Evolutionary conservation across 1,284 basidiomycete genomes (phyloP).

Genomic region (Tranzscheliella williamsii): DNA sequence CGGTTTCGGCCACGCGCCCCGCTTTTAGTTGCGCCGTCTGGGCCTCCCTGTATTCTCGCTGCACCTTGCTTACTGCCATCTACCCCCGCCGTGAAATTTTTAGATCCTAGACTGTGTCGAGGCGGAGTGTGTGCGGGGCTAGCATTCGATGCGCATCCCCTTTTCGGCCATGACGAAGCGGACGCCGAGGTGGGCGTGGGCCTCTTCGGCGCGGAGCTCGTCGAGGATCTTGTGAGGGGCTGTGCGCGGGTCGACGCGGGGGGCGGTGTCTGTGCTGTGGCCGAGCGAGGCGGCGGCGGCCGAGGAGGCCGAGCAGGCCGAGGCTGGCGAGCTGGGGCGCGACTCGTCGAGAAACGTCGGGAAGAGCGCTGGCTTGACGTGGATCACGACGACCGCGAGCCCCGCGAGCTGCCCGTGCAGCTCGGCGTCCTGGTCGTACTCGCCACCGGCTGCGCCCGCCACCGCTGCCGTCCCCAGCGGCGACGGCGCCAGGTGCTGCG

Average conservation of each 20-base stretch:
- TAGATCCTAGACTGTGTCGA: too few relatives aligned
- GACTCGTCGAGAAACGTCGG: constrained; percentile 30
- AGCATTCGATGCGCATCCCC: constrained; percentile 51
- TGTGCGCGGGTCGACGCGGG: constrained; percentile 28
- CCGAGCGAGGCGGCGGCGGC: neutral
- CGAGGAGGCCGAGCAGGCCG: constrained; percentile 2
- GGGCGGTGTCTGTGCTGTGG: neutral
- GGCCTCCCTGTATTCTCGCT: too few relatives aligned
- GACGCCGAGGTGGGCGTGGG: constrained; percentile 31
- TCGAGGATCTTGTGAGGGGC: constrained; percentile 48
- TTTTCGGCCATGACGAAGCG: constrained; percentile 51
- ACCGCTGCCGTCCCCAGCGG: constrained; percentile 31
- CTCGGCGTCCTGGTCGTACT: constrained; percentile 43
- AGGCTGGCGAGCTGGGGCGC: constrained; percentile 1
- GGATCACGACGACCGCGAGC: constrained; percentile 46
- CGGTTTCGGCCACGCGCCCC: constrained; percentile 20
- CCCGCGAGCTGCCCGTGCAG: constrained; percentile 31
- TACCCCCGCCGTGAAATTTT: too few relatives aligned
- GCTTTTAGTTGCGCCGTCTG: too few relatives aligned
- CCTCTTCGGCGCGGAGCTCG: constrained; percentile 38
- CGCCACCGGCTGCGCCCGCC: constrained; percentile 13
- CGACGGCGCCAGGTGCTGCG: constrained; percentile 17
- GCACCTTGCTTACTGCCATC: too few relatives aligned
- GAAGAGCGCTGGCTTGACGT: constrained; percentile 53
- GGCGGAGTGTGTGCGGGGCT: too few relatives aligned